Conservation (phyloP, 176 grass and related monocot genomes). For the Juncus effusus region DNA sequence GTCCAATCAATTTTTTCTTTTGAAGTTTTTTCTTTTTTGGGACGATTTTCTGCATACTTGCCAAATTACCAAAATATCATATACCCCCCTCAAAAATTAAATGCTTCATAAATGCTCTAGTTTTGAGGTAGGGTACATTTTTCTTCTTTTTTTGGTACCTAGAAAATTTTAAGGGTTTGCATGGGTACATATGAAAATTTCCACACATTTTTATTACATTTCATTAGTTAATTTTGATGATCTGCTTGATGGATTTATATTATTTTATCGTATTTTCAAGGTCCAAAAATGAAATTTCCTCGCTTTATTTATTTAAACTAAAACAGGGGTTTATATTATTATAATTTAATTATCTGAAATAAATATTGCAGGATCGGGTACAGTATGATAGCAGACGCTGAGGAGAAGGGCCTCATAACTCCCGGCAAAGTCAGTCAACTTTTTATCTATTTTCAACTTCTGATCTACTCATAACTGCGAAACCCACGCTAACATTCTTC, state of each 20-base stretch:
- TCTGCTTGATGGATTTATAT: too few relatives aligned
- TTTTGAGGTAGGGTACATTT: background rate
- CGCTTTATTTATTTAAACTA: too few relatives aligned
- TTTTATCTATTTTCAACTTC: background rate
- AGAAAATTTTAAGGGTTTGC: background rate
- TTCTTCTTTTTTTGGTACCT: background rate
- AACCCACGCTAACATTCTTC: background rate
- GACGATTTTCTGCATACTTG: background rate
- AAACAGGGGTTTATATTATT: background rate
- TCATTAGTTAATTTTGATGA: background rate
- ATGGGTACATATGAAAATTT: background rate
- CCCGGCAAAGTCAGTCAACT: constrained; percentile 33
- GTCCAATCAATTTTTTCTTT: too few relatives aligned
- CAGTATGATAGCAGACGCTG: constrained; percentile 43
- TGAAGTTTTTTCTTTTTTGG: background rate
- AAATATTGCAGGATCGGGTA: constrained; percentile 36
- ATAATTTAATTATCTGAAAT: background rate
- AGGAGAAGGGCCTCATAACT: constrained; percentile 41
- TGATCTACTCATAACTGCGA: background rate
- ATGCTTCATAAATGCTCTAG: background rate
- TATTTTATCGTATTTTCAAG: too few relatives aligned
- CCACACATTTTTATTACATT: background rate
- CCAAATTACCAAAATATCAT: background rate
- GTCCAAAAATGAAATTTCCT: too few relatives aligned
- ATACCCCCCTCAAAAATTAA: background rate